Conservation (phyloP, 2,329 filamentous ascomycete genomes). For the Gyromitra esculenta region DNA sequence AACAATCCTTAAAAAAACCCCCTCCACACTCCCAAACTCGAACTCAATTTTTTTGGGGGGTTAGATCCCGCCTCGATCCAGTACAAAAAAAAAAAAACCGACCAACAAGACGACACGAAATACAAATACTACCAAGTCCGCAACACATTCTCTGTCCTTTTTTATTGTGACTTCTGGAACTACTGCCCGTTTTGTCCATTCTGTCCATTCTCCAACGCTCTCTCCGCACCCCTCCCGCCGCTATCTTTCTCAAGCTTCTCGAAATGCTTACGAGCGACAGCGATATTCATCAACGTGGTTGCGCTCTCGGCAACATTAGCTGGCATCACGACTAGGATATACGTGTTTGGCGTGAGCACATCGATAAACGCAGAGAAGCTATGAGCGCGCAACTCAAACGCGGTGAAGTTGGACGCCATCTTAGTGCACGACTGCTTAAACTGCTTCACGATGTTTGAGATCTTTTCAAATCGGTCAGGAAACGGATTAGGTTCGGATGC, state of each 20-base stretch:
- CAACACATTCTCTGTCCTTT: not conserved
- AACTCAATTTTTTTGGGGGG: not conserved
- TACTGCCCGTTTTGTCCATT: slow-evolving; percentile 22
- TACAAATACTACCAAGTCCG: not conserved
- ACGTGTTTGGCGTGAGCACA: slow-evolving; percentile 96
- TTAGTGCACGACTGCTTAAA: slow-evolving; percentile 83
- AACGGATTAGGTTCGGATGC: slow-evolving; percentile 84
- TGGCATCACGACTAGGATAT: slow-evolving; percentile 89
- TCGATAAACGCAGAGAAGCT: slow-evolving; percentile 92
- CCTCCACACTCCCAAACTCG: slow-evolving; percentile 2
- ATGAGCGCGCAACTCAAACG: slow-evolving; percentile 60
- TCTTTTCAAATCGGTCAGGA: slow-evolving; percentile 89
- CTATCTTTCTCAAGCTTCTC: slow-evolving; percentile 57
- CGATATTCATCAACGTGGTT: slow-evolving; percentile 57
- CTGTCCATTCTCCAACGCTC: slow-evolving; percentile 27
- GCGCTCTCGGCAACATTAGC: slow-evolving; percentile 67
- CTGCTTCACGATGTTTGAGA: slow-evolving; percentile 97
- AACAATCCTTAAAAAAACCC: not conserved
- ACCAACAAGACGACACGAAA: not conserved
- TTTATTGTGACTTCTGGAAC: not conserved
- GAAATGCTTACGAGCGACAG: slow-evolving; percentile 57
- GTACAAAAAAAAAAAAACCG: not conserved
- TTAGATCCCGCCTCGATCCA: not conserved
- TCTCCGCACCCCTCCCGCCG: slow-evolving; percentile 42
- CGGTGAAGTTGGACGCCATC: slow-evolving; percentile 58